Percentiles rank a stretch among this genome's conserved stretches.
Conservation (phyloP, 2,329 filamentous ascomycete genomes). For the Alternaria sp. region DNA sequence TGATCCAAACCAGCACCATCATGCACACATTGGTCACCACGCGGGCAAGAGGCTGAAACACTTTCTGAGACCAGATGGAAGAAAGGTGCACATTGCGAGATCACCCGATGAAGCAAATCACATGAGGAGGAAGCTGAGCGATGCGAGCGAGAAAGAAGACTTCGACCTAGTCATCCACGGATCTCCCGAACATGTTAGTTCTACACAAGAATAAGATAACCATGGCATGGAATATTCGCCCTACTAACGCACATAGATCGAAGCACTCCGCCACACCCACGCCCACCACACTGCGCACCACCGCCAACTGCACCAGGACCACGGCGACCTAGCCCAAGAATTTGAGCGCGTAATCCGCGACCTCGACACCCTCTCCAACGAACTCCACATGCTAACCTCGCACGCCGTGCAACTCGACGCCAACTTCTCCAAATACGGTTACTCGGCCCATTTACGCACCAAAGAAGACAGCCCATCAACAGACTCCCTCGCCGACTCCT, state of each 20-base stretch:
- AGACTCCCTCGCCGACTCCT: constrained; percentile 16
- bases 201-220: background rate
- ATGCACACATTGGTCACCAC: constrained; percentile 33
- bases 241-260: constrained; percentile 30
- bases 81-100: constrained; percentile 62
- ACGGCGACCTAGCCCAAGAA: constrained; percentile 61
- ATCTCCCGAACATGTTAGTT: constrained; percentile 55
- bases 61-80: constrained; percentile 63
- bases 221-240: background rate
- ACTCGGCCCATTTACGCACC: constrained; percentile 62
- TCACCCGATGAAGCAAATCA: constrained; percentile 62
- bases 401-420: constrained; percentile 63
- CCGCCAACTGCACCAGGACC: constrained; percentile 55
- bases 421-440: constrained; percentile 69
- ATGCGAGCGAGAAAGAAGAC: constrained; percentile 45
- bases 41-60: constrained; percentile 56
- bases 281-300: constrained; percentile 60
- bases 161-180: constrained; percentile 67
- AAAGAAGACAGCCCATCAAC: constrained; percentile 25
- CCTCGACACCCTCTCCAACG: constrained; percentile 58
- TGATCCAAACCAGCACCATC: constrained; percentile 13
- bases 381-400: constrained; percentile 62
- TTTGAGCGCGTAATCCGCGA: constrained; percentile 63
- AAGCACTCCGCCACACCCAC: constrained; percentile 59
- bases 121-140: constrained; percentile 54